Evolutionary conservation across 129 eudicot species (phyloP).

Genomic region (Centaurea solstitialis): DNA sequence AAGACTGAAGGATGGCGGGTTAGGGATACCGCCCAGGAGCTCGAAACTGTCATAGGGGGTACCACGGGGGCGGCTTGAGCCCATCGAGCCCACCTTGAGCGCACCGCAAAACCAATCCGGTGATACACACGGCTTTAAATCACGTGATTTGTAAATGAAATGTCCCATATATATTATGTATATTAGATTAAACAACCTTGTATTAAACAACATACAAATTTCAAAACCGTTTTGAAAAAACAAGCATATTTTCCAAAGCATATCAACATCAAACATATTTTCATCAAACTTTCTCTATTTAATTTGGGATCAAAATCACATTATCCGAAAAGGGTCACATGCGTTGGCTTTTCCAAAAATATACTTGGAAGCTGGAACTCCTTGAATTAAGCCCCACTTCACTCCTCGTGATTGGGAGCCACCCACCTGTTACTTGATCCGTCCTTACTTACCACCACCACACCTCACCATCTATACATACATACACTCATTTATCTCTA

Average conservation of each 20-base stretch:
- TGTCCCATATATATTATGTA: too few relatives aligned
- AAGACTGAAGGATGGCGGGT: too few relatives aligned
- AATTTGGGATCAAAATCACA: not conserved
- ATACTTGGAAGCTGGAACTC: not conserved
- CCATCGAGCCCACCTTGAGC: too few relatives aligned
- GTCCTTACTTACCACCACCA: not conserved
- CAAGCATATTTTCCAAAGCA: not conserved
- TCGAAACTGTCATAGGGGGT: too few relatives aligned
- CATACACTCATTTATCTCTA: slow-evolving; percentile 18
- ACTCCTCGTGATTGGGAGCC: slow-evolving; percentile 21
- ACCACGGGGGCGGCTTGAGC: too few relatives aligned
- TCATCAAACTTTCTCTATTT: not conserved
- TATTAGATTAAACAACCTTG: not conserved
- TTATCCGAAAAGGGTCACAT: not conserved
- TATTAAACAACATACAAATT: not conserved
- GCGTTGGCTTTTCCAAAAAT: not conserved
- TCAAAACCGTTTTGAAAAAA: not conserved
- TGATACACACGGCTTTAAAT: too few relatives aligned
- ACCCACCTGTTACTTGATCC: slow-evolving; percentile 31
- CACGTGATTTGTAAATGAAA: too few relatives aligned
- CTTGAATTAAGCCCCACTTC: not conserved
- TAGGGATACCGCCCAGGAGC: too few relatives aligned
- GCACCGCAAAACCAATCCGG: too few relatives aligned
- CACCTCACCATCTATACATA: slow-evolving; percentile 15
- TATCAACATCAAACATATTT: not conserved